Base-by-base conservation (phyloP, 2,329 filamentous ascomycete species). In the Meredithiella fracta region DNA sequence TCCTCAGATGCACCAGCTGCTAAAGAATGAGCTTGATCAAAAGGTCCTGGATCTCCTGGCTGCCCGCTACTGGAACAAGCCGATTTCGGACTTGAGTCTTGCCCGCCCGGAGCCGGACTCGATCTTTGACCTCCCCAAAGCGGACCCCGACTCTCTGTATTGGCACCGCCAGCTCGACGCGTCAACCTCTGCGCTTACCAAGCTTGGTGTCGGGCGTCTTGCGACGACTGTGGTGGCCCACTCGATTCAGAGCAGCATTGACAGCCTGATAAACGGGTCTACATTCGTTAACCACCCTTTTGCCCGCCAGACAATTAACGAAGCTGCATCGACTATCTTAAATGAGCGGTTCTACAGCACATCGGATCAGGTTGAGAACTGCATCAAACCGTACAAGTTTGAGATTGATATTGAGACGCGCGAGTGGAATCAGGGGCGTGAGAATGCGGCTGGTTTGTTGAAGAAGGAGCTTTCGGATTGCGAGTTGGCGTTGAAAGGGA, bases 381-480 rank as follows among this genome's bases (percentile, higher is more conserved):
- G 91, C 66, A 94, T 98, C 69, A 98, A 98, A 68, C 92, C 94
- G 0, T 98, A 91, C 73, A 98, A 98, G 67, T 97, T 91, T 62
- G 89, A 96, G 60, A 94, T 98, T 58, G 92, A 98, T 63, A 82
- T 98, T 47, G 88, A 95, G 64, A 86, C 90, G 40, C 75, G 81
- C 6, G 94, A 98, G 67, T 98, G 92, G 92, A 68, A 75, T 2
- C 80, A 85, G 59, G 90, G 89, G 0, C 77, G 91, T 53, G 89
- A 95, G 49, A 92, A 94, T 62, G 83, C 91, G 1, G 77, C 80
- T 40, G 76, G 74, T 7, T 82, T 92, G 1, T 71, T 98, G n/a
- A 94, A 94, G 67, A 82, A 84, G 53, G 92, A 98, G 67, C 74
- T 98, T 3, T 77, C 79, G 58, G 86, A 89, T 23, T 94, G 88